Percentiles rank a stretch among this genome's conserved stretches.
Conservation (phyloP, 73 alveolate species). For the Breviolum minutum region DNA sequence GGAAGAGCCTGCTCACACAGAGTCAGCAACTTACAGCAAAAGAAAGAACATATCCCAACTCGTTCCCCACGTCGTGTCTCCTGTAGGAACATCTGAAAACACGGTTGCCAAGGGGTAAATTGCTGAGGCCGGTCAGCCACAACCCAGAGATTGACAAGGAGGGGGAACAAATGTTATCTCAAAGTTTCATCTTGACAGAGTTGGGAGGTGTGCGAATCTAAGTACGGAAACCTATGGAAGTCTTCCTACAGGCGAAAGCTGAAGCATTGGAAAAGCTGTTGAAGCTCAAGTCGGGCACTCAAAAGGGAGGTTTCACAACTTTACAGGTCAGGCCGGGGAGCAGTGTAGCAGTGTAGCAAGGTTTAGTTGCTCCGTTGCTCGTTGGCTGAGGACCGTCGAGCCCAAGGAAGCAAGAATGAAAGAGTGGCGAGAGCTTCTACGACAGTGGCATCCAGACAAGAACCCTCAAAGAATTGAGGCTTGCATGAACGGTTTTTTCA, state of each 20-base stretch:
- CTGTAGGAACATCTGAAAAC: background rate
- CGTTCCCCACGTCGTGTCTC: no score
- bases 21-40: background rate
- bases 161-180: background rate
- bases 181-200: background rate
- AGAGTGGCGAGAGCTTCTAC: conserved; percentile 88
- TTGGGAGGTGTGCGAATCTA: background rate
- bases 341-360: background rate
- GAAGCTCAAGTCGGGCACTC: conserved; percentile 53
- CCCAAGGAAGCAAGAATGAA: conserved; percentile 85
- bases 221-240: no score
- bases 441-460: conserved; percentile 95
- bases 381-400: conserved; percentile 51
- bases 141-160: conserved; percentile 85
- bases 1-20: conserved; percentile 56
- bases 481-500: background rate
- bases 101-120: background rate
- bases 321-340: background rate
- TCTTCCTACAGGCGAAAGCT: conserved; percentile 35
- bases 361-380: background rate
- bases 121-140: conserved; percentile 54
- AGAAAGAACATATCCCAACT: background rate
- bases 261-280: conserved; percentile 87
- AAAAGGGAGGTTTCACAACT: background rate
- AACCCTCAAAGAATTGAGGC: conserved; percentile 79